Base-by-base conservation (phyloP, 2,329 filamentous ascomycete species). In the Fusarium sp. region DNA sequence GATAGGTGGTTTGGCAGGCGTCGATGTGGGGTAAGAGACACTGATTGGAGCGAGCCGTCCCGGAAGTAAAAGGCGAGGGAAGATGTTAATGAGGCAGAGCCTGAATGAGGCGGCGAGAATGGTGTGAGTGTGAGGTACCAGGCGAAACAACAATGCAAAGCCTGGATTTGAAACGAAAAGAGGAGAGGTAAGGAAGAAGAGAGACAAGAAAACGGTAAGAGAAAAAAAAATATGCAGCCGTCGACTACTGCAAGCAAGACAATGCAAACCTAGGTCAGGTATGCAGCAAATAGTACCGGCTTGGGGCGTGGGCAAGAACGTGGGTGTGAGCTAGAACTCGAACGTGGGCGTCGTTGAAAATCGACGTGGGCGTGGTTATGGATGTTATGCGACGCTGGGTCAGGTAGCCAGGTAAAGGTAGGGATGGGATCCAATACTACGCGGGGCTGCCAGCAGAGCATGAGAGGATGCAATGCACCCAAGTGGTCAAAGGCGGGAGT, bases 391-490 rank as follows among this genome's bases (percentile, higher is more conserved):
- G 50, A 65, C 53, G 27, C 49, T 55, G 58, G 40, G 62, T 55
- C 54, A 66, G 55, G 63, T 58, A 40, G 63, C 55, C 44, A 49
- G 60, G 46, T 45, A 30, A 57, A 57, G 54, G 44, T 57, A 61
- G 52, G 53, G 52, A 58, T 60, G 43, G 58, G 58, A 61, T 61
- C 49, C 63, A 67, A 73, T 75, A 62, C 70, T 76, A 75, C 74
- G 74, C 74, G 74, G 74, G 74, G 74, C 73, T 76, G 76, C 76
- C 75, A 77, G 63, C 75, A 77, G 75, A 76, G 75, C 75, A 77
- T 76, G 49, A 71, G 72, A 57, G 38, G 46, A 77, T 76, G 75
- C 75, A 76, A 76, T 76, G 75, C 75, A 70, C 73, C 73, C 72
- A 77, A 74, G 72, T 73, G 71, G 71, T 49, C 56, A 70, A 73